Conservation (phyloP, 306 rosid genomes). For the Carpinus viminea region DNA sequence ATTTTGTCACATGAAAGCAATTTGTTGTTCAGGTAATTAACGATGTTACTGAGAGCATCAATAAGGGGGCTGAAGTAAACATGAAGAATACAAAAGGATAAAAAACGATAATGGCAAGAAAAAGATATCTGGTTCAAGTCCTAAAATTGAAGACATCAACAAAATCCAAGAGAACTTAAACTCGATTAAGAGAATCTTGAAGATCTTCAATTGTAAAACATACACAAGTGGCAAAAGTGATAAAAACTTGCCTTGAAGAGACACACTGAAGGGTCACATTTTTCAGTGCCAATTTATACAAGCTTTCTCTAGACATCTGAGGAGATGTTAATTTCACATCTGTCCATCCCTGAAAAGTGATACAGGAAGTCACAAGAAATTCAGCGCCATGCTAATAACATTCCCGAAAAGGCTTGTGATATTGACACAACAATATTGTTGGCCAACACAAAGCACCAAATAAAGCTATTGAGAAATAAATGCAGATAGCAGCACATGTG, state of each 20-base stretch:
- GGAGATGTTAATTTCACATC: slow-evolving; percentile 90
- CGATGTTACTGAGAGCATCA: neutral
- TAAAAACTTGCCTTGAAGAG: slow-evolving; percentile 60
- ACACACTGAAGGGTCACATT: slow-evolving; percentile 48
- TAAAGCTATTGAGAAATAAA: neutral
- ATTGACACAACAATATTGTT: neutral
- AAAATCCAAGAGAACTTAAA: neutral
- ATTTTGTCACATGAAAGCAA: neutral
- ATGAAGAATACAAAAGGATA: neutral
- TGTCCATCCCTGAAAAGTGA: slow-evolving; percentile 67
- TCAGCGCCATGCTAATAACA: neutral
- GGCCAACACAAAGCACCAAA: neutral
- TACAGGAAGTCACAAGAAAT: neutral
- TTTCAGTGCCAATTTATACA: slow-evolving; percentile 66
- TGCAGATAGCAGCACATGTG: neutral
- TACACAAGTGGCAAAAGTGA: neutral
- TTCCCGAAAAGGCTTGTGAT: neutral
- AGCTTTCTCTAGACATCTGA: slow-evolving; percentile 77
- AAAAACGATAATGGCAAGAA: neutral
- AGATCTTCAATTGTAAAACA: neutral
- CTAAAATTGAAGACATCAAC: neutral
- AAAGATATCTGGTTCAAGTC: neutral
- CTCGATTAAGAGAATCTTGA: neutral
- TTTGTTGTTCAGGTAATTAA: neutral
- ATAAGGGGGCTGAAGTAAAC: neutral